Conservation (phyloP, 1,284 basidiomycete genomes). For the Rugosomyces carneus region DNA sequence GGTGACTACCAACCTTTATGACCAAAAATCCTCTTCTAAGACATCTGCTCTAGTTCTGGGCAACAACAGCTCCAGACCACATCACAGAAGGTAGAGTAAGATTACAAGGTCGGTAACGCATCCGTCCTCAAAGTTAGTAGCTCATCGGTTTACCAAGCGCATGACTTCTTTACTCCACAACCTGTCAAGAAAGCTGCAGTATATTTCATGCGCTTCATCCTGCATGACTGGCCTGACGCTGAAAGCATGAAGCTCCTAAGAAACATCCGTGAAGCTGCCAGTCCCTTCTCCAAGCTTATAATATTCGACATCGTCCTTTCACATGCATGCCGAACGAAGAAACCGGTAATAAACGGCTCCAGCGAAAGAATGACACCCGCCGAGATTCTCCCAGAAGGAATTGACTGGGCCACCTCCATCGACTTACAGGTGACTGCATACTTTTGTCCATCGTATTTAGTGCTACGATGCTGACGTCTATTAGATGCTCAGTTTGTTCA, state of each 20-base stretch:
- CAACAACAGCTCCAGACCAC: background rate
- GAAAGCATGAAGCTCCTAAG: slow-evolving; percentile 21
- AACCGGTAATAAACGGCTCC: background rate
- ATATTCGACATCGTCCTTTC: slow-evolving; percentile 23
- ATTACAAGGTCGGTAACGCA: slow-evolving; percentile 6
- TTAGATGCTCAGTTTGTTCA: slow-evolving; percentile 11
- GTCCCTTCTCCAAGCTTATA: slow-evolving; percentile 22
- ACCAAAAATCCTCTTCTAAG: background rate
- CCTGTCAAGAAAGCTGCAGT: slow-evolving; percentile 23
- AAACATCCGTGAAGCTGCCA: slow-evolving; percentile 23
- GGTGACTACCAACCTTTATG: slow-evolving; percentile 8
- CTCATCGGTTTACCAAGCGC: slow-evolving; percentile 15
- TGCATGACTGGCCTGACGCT: slow-evolving; percentile 31
- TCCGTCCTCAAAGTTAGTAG: background rate
- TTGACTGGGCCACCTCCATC: slow-evolving; percentile 2
- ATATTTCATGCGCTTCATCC: slow-evolving; percentile 26
- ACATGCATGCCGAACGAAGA: slow-evolving; percentile 14
- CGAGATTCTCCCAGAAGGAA: background rate
- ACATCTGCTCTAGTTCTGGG: slow-evolving; percentile 3
- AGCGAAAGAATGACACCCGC: background rate
- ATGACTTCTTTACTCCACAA: slow-evolving; percentile 30
- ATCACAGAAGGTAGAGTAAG: slow-evolving; percentile 3
- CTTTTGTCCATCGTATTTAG: slow-evolving; percentile 1
- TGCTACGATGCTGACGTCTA: background rate
- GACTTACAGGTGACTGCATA: background rate